Base-by-base conservation (phyloP, 2,329 filamentous ascomycete species). In the Pseudogymnoascus pannorum region DNA sequence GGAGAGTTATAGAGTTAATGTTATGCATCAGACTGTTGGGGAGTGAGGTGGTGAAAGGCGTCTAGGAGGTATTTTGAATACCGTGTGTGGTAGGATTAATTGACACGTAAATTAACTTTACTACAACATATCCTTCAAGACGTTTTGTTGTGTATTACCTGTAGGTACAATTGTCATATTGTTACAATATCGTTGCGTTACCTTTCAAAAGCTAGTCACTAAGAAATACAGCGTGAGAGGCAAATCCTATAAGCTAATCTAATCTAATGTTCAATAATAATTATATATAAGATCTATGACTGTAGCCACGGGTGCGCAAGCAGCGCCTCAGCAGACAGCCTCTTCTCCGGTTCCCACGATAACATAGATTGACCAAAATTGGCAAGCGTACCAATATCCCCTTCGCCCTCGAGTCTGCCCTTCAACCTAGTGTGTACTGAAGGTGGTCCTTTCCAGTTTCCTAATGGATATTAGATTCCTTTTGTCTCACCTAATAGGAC, bases 1-100 rank as follows among this genome's bases (percentile, higher is more conserved):
- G 62, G 77, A 80, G 67, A 78, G 73, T 60, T 81, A 81, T 66
- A 74, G 78, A 26, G 74, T 74, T 9, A 81, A 79, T 69, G 79
- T 77, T 18, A 70, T 80, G 57, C 76, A 79, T 64, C 79, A 81
- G 66, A 78, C 76, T 66, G 59, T 79, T 12, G 44, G 44, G 9
- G 44, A 54, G 44, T 54, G 20, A 26, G 14, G 16, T 2, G 36
- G n/a, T 18, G n/a, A 3, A 8, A 16, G 36, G n/a, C 2, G n/a
- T 7, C n/a, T 8, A 16, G 4, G 11, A 18, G n/a, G 9, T 38
- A 38, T 38, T 38, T 38, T 8, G 36, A 18, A 38, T n/a, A n/a
- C n/a, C n/a, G n/a, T n/a, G n/a, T n/a, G n/a, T n/a, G n/a, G n/a
- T n/a, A n/a, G n/a, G n/a, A n/a, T n/a, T n/a, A n/a, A n/a, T n/a